A percentile compares a stretch with the other conserved stretches of the same genome.
Evolutionary conservation across 2,329 filamentous ascomycete species (phyloP).

Genomic region (Diaporthe velutina): DNA sequence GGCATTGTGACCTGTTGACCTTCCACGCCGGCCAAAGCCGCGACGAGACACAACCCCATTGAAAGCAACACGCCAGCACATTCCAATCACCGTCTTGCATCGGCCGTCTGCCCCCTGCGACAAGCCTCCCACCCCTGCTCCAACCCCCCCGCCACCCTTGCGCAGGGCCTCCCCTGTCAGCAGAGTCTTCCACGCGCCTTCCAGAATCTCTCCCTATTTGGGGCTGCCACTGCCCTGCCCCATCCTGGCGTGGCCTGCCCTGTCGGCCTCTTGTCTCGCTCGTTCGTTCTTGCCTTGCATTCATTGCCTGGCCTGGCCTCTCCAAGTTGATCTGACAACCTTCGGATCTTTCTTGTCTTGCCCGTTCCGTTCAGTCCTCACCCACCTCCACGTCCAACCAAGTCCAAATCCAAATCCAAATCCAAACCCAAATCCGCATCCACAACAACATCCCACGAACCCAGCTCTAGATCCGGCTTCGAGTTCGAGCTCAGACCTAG

Average conservation of each 20-base stretch:
- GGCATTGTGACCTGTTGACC: conserved; percentile 6
- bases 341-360: not conserved
- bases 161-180: conserved; percentile 29
- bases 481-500: not conserved
- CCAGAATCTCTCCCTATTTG: conserved; percentile 39
- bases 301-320: not conserved
- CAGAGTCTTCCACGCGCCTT: conserved; percentile 39
- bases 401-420: not conserved
- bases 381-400: not conserved
- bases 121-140: no score
- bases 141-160: conserved; percentile 10
- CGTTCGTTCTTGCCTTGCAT: conserved; percentile 13
- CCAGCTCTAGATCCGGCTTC: not conserved
- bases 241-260: conserved; percentile 10
- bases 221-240: conserved; percentile 16
- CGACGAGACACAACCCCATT: not conserved
- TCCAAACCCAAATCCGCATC: not conserved
- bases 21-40: conserved; percentile 32
- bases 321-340: not conserved
- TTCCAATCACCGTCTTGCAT: conserved; percentile 16
- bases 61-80: conserved; percentile 10
- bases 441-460: no score
- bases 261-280: not conserved
- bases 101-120: conserved; percentile 1
- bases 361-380: not conserved